Evolutionary conservation across 129 eudicot species (phyloP), one percentile per base, ranked within the genome.

Genomic region (Flaveria sonorensis): DNA sequence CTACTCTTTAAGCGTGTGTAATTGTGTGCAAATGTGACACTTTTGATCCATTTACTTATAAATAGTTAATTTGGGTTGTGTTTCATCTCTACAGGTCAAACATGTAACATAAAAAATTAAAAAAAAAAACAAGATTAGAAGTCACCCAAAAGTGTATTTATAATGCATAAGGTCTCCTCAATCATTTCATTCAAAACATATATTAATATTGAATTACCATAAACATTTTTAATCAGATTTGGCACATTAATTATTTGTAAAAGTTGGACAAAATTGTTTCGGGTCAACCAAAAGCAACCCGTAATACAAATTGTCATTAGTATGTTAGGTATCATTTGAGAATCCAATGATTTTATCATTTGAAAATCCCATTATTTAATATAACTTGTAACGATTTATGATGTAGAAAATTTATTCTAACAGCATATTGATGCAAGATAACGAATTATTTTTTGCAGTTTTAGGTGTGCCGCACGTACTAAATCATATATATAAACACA

Each of bases 401-500:
- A n/a, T n/a, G 32, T 26, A 8, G 7, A 9, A 57, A 56, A 57
- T 1, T 77, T 43, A 11, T 13, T 12, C 21, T 18, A 30, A 46
- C 51, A 26, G 53, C 36, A 76, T 6, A 61, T 48, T 67, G 20
- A 51, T 45, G 61, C 20, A 60, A 59, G 23, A 67, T 10, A 3
- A 70, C 48, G 55, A 61, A 19, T 6, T 45, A 24, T 13, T 14
- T 30, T 36, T 2, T 21, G 65, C 6, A 74, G 66, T 72, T 71
- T 36, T 46, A 14, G 55, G 63, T 18, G 42, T 5, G 10, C 3
- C 16, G 53, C 62, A 78, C 96, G 9, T 84, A 94, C 96, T 96
- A 94, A 70, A 83, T 94, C 98, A 80, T 94, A 91, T 0, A 94
- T 79, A 77, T 91, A 89, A 71, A 94, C 82, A 83, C 90, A 84